Base-by-base conservation (phyloP, 768 basidiomycete species). In the Suillus decipiens region DNA sequence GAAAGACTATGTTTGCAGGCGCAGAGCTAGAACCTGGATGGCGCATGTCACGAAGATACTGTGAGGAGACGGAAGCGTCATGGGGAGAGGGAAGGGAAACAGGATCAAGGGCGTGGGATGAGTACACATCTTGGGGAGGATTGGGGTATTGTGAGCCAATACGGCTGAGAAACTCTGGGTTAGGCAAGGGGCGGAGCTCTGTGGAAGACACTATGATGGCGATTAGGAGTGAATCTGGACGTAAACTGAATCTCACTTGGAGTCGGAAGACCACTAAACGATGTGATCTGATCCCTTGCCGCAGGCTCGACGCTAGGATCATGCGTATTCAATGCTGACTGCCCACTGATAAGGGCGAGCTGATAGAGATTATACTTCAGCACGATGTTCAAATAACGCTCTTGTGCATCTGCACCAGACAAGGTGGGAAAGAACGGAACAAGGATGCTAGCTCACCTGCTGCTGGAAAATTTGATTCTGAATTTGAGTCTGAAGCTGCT, bases 401-500 rank as follows among this genome's bases (percentile, higher is more conserved):
- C 48, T n/a, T 34, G 57, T 41, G 17, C 6, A 22, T 31, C 57
- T 28, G 10, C 41, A 41, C 42, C 36, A 62, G 50, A 57, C 24
- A 61, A 70, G 71, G 59, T 73, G 68, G 72, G 74, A 61, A 42
- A 15, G 60, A 33, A 63, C 11, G 6, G 61, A 22, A 28, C 11
- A 58, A 10, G 24, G 8, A 9, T 51, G 28, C 9, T 31, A 59
- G 72, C 84, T 65, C 62, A 89, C 93, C 87, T 95, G 93, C 72
- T 95, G 93, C 70, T 95, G 93, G 63, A 94, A 91, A 64, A 93
- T 90, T 79, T 93, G 89, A 62, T 88, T 87, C 72, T 95, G 91
- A 62, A 93, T 90, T 77, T 93, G 89, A 63, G 89, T 88, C 71
- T 95, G 91, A 14, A 89, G 79, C 72, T 90, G 87, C 70, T 89